Conservation (phyloP, 1,139 yeast genomes). For the Taphrina communis region DNA sequence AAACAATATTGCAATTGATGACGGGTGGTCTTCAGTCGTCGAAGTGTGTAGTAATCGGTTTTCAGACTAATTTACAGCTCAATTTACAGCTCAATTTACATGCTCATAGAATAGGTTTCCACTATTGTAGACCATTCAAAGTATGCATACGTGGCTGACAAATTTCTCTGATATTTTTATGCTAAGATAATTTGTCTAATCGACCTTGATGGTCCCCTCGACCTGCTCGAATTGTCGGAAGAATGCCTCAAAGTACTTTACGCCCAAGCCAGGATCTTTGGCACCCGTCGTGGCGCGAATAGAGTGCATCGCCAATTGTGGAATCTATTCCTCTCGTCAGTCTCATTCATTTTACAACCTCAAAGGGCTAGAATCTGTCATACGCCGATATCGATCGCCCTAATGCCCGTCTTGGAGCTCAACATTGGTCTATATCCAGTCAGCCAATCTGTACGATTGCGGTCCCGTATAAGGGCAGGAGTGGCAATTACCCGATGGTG, state of each 20-base stretch:
- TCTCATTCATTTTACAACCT: not conserved
- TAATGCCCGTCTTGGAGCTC: slow-evolving; percentile 82
- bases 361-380: not conserved
- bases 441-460: too few species aligned
- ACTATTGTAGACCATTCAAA: too few species aligned
- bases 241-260: slow-evolving; percentile 68
- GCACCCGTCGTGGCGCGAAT: slow-evolving; percentile 95
- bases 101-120: too few species aligned
- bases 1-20: too few species aligned
- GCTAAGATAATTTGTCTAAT: not conserved
- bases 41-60: too few species aligned
- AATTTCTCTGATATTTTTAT: not conserved
- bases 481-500: slow-evolving; percentile 66
- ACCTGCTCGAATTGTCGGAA: slow-evolving; percentile 59
- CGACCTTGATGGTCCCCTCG: slow-evolving; percentile 41
- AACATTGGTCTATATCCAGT: slow-evolving; percentile 62
- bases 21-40: too few species aligned
- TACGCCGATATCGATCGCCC: slow-evolving; percentile 82
- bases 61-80: too few species aligned
- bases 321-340: slow-evolving; percentile 55
- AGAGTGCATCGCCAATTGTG: slow-evolving; percentile 93
- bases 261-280: slow-evolving; percentile 71
- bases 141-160: too few species aligned
- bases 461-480: too few species aligned
- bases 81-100: too few species aligned